Evolutionary conservation across 2,329 filamentous ascomycete species (phyloP), one percentile per base, ranked within the genome.

Genomic region (Diplocarpon rosae): DNA sequence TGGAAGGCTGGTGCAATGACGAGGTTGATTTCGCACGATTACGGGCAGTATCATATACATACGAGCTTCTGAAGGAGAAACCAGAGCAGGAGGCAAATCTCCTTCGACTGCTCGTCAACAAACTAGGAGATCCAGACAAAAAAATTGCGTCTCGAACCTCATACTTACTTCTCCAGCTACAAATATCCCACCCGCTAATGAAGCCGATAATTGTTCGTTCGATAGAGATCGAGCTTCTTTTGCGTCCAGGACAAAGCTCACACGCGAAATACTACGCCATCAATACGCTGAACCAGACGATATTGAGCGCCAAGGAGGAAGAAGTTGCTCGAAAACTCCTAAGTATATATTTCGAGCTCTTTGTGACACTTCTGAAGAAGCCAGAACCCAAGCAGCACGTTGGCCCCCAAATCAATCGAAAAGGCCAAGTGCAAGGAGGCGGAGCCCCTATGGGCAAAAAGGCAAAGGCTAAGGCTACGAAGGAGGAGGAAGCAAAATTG

Each of bases 11-110:
- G 86, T 94, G 86, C 62, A 86, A 84, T 44, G 92, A 98, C 56
- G 92, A 96, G 66, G 85, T 98, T 43, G 86, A 93, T 60, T 96
- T 90, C 65, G 88, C 93, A 33, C 81, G 93, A 49, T 84, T 82
- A 39, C 80, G 86, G 53, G 85, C 90, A 3, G 74, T 98, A 36
- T 92, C 88, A 53, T 94, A 95, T 57, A 83, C 96, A 31, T 96
- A 82, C 61, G 88, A 90, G 51, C 70, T 98, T 32, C 69, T 98
- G 49, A 92, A 87, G 63, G 89, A 95, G 63, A 98, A 95, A 66
- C 90, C 92, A 0, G 92, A 98, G 64, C 92, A 98, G 61, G 92
- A 98, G 64, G 83, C 90, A 44, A 98, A 98, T 62, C 69, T 98
- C 51, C 70, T 98, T 49, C 80, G 90, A 43, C 70, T 98, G 45